These are phyloP conservation scores for Cenococcum geophilum DNA, from an alignment of 495 filamentous ascomycete species.

Conservation along the genomic window DNA sequence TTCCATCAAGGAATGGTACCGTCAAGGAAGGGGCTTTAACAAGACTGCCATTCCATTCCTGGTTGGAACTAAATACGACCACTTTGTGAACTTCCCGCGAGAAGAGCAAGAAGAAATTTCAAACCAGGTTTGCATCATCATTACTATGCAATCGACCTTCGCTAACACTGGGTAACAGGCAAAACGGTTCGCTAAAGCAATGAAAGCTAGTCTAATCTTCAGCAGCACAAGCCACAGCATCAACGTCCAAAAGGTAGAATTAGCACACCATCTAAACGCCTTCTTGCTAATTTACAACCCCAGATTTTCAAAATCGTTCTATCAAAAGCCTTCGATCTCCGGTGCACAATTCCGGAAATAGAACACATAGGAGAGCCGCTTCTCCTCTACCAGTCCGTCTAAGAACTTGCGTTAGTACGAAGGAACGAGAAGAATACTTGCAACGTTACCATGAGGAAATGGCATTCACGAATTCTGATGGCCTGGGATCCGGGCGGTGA, in stretches of 20 bases:
- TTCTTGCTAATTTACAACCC: background rate
- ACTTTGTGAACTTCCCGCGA: constrained; percentile 95
- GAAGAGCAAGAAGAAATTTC: constrained; percentile 98
- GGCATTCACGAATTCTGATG: constrained; percentile 1
- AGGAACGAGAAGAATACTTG: background rate
- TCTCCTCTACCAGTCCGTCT: constrained; percentile 60
- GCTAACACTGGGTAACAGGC: constrained; percentile 49
- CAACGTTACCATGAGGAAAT: background rate
- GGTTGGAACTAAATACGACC: constrained; percentile 96
- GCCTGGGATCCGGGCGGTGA: background rate
- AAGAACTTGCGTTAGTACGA: background rate
- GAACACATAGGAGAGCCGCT: constrained; percentile 96
- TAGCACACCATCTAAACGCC: background rate
- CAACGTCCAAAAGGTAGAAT: constrained; percentile 91
- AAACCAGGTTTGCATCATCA: constrained; percentile 60
- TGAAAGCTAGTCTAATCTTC: constrained; percentile 96
- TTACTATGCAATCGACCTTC: background rate
- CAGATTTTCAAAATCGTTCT: constrained; percentile 99
- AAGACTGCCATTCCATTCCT: constrained; percentile 98
- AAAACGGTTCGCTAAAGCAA: constrained; percentile 92
- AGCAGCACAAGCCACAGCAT: constrained; percentile 98
- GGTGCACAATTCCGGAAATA: constrained; percentile 98
- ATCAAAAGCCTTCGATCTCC: constrained; percentile 96
- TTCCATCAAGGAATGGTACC: constrained; percentile 99
- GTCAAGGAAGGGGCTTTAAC: constrained; percentile 96